Conservation (phyloP, 2,329 filamentous ascomycete genomes). For the Hymenoscyphus occultus region DNA sequence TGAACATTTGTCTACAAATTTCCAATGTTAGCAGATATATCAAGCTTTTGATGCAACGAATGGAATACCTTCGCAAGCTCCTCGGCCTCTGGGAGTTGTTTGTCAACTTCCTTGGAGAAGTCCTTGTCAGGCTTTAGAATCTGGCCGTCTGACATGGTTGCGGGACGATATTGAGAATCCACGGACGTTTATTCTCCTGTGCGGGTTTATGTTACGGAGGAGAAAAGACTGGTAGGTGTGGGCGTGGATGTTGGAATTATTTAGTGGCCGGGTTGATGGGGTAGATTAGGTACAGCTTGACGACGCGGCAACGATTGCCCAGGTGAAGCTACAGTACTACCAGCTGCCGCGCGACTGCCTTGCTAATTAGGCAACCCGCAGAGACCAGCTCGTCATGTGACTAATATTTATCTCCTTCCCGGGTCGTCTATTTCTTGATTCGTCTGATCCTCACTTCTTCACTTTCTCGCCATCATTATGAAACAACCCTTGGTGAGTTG, state of each 20-base stretch:
- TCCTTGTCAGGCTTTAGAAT: constrained; percentile 79
- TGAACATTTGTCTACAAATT: constrained; percentile 67
- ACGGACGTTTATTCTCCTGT: not conserved
- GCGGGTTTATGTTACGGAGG: not conserved
- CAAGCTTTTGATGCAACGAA: not conserved
- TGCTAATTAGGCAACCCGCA: too few species aligned
- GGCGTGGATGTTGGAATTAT: not conserved
- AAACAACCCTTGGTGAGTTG: too few species aligned
- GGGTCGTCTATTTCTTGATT: too few species aligned
- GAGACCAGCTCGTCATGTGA: too few species aligned
- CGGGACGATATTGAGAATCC: not conserved
- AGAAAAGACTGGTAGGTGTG: not conserved
- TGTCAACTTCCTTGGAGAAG: constrained; percentile 94
- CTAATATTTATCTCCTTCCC: too few species aligned
- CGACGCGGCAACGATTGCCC: not conserved
- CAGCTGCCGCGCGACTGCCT: not conserved
- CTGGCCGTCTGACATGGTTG: constrained; percentile 35
- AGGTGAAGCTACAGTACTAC: not conserved
- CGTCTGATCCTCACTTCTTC: too few species aligned
- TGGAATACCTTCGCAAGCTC: constrained; percentile 73
- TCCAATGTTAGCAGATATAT: constrained; percentile 22
- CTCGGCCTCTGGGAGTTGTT: constrained; percentile 86
- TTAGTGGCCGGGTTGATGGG: not conserved
- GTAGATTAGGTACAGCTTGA: not conserved
- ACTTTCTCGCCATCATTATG: too few species aligned